Evolutionary conservation across 768 basidiomycete genomes (phyloP).

Genomic region (Fomitopsis pulvina): DNA sequence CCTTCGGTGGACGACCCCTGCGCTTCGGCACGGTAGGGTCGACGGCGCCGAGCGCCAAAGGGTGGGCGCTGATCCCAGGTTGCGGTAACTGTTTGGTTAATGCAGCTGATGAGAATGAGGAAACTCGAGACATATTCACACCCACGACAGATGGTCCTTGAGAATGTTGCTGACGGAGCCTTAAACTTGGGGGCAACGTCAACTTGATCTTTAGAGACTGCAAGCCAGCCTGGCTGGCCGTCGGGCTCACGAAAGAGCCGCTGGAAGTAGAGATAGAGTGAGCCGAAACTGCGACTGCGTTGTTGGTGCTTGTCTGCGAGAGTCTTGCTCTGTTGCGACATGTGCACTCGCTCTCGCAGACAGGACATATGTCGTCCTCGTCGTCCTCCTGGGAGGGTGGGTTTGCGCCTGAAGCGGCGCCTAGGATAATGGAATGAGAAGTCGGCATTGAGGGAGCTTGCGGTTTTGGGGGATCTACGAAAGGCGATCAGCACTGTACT

Average conservation of each 20-base stretch:
- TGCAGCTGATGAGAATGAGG: slow-evolving; percentile 8
- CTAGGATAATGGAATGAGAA: slow-evolving; percentile 65
- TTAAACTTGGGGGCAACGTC: slow-evolving; percentile 50
- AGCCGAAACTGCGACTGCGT: slow-evolving; percentile 22
- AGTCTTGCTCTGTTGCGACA: slow-evolving; percentile 46
- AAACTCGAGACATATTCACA: background rate
- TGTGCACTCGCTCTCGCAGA: slow-evolving; percentile 87
- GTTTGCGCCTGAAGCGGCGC: slow-evolving; percentile 26
- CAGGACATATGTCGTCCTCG: slow-evolving; percentile 81
- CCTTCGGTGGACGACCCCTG: slow-evolving; percentile 53
- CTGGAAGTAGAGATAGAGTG: slow-evolving; percentile 32
- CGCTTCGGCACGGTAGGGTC: slow-evolving; percentile 33
- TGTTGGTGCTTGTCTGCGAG: slow-evolving; percentile 11
- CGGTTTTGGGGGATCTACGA: slow-evolving; percentile 36
- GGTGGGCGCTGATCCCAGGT: slow-evolving; percentile 13
- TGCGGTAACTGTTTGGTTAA: slow-evolving; percentile 24
- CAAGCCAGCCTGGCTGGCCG: slow-evolving; percentile 19
- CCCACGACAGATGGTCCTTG: background rate
- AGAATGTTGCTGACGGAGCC: slow-evolving; percentile 16
- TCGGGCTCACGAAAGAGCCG: slow-evolving; percentile 23
- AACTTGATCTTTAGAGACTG: slow-evolving; percentile 68
- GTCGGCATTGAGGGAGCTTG: slow-evolving; percentile 58
- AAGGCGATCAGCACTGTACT: slow-evolving; percentile 5
- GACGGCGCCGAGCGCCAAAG: slow-evolving; percentile 6
- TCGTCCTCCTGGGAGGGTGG: slow-evolving; percentile 22